A percentile compares a stretch with the other conserved stretches of the same genome.
These are phyloP conservation scores for Spiromastix sp. DNA, from an alignment of 2,329 filamentous ascomycete species.

Conservation along the genomic window DNA sequence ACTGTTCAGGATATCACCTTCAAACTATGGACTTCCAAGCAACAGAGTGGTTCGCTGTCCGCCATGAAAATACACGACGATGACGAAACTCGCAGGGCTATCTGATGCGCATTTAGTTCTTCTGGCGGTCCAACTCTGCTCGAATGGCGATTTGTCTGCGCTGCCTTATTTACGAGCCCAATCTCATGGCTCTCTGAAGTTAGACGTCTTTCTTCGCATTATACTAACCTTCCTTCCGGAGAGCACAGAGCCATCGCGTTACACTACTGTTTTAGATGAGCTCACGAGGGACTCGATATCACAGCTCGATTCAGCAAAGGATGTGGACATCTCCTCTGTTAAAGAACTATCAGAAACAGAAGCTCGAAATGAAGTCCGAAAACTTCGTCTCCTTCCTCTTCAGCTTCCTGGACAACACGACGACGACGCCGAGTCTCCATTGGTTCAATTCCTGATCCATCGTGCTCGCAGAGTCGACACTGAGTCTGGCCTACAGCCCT, in stretches of 20 bases:
- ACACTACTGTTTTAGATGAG: slow-evolving; percentile 38
- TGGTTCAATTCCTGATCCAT: slow-evolving; percentile 50
- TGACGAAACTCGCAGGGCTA: slow-evolving; percentile 31
- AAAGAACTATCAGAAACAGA: slow-evolving; percentile 37
- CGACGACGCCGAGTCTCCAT: slow-evolving; percentile 34
- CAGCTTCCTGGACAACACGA: slow-evolving; percentile 34
- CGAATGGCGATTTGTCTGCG: slow-evolving; percentile 41
- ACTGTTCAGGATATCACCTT: too few relatives aligned
- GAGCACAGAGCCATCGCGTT: slow-evolving; percentile 41
- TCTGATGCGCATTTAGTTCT: slow-evolving; percentile 48
- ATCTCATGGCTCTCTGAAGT: slow-evolving; percentile 38
- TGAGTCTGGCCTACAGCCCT: slow-evolving; percentile 47
- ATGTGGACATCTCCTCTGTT: slow-evolving; percentile 38
- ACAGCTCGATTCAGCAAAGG: slow-evolving; percentile 1
- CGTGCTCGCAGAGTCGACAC: slow-evolving; percentile 50
- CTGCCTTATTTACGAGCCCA: slow-evolving; percentile 42
- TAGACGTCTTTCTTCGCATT: slow-evolving; percentile 47
- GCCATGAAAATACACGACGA: slow-evolving; percentile 16
- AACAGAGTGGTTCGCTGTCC: too few relatives aligned
- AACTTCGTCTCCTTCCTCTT: slow-evolving; percentile 42
- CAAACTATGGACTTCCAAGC: too few relatives aligned
- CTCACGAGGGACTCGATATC: slow-evolving; percentile 29
- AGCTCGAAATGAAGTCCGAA: slow-evolving; percentile 43
- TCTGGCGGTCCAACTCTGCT: slow-evolving; percentile 47
- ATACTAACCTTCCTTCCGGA: slow-evolving; percentile 54